Evolutionary conservation across 139 green algal species (phyloP).

Genomic region (Dunaliella primolecta): DNA sequence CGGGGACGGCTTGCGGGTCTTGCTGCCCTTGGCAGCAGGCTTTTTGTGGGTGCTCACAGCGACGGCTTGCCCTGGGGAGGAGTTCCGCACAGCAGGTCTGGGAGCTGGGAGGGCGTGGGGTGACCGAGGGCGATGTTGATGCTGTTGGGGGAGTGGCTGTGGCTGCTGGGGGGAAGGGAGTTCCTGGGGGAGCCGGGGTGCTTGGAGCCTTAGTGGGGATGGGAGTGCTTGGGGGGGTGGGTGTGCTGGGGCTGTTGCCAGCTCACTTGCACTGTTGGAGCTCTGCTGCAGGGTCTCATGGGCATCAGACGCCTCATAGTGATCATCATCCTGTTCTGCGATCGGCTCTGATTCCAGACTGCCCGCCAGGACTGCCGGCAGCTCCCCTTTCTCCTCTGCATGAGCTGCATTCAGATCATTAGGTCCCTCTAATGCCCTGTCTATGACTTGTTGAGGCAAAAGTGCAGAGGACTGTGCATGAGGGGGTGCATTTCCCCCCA

Average conservation of each 20-base stretch:
- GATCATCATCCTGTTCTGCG: background rate
- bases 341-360: background rate
- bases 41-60: background rate
- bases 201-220: background rate
- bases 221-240: background rate
- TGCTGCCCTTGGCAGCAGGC: background rate
- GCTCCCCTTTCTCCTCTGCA: background rate
- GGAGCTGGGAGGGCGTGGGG: background rate
- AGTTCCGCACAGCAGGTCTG: background rate
- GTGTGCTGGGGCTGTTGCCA: background rate
- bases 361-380: background rate
- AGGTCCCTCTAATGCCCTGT: background rate
- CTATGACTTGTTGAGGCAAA: no score
- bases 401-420: no score
- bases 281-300: no score
- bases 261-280: background rate
- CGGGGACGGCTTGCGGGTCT: background rate
- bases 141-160: no score
- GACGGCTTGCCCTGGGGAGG: background rate
- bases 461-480: background rate
- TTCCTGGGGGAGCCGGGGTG: background rate
- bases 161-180: background rate
- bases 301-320: background rate
- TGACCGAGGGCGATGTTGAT: no score
- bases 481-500: no score